phyloP scores from a whole-genome alignment of 2,329 filamentous ascomycete species.

The Scleromitrula shiraiana region DNA sequence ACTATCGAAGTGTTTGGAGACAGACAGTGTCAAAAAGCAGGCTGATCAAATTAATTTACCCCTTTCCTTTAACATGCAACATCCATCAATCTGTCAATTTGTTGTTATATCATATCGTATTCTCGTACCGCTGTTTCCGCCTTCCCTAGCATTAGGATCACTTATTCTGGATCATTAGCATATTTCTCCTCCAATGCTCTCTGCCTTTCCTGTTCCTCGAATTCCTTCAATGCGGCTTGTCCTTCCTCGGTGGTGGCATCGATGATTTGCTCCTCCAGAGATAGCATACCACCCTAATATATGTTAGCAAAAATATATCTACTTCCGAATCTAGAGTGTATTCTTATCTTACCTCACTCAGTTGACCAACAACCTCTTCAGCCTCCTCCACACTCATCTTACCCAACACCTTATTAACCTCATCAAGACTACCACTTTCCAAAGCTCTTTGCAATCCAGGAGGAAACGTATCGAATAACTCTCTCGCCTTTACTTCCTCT shows the following conservation, averaged over 20 bases:
- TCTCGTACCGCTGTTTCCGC: neutral
- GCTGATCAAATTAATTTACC: neutral
- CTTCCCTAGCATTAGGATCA: neutral
- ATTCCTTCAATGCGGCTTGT: slow-evolving; percentile 65
- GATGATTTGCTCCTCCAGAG: slow-evolving; percentile 86
- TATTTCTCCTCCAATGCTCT: slow-evolving; percentile 22
- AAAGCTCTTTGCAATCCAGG: slow-evolving; percentile 75
- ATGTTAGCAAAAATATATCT: slow-evolving; percentile 1
- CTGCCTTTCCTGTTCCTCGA: slow-evolving; percentile 51
- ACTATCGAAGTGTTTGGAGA: neutral
- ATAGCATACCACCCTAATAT: slow-evolving; percentile 69
- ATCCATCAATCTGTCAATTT: neutral
- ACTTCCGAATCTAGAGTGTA: neutral
- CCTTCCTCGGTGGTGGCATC: slow-evolving; percentile 90
- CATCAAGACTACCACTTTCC: slow-evolving; percentile 80
- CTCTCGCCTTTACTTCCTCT: slow-evolving; percentile 53
- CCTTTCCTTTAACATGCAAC: neutral
- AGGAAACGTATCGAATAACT: slow-evolving; percentile 77
- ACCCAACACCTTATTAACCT: slow-evolving; percentile 79
- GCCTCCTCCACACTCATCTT: slow-evolving; percentile 85
- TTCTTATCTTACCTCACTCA: slow-evolving; percentile 54
- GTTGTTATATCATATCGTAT: neutral
- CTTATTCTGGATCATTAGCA: slow-evolving; percentile 31
- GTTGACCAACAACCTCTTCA: slow-evolving; percentile 72
- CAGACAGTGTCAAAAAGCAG: neutral